Conservation (phyloP, 805 yeast genomes). For the Yamadazyma laniorum region DNA sequence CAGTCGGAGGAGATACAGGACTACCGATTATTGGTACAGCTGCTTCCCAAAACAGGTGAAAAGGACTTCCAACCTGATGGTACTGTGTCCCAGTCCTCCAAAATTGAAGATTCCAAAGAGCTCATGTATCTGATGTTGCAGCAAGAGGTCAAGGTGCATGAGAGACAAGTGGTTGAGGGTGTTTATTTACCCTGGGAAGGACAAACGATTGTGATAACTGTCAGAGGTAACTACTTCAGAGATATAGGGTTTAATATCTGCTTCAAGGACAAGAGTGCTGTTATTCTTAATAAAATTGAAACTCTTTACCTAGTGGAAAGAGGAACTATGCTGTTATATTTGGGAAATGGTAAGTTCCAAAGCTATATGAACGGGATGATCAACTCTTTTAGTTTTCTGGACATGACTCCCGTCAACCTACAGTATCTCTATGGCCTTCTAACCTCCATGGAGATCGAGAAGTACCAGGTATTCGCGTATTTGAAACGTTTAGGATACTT, state of each 20-base stretch:
- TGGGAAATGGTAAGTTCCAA: slow-evolving; percentile 20
- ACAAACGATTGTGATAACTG: slow-evolving; percentile 37
- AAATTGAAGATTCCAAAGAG: slow-evolving; percentile 52
- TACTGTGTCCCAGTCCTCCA: slow-evolving; percentile 48
- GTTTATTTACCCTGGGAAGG: slow-evolving; percentile 38
- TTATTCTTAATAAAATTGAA: slow-evolving; percentile 64
- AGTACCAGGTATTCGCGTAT: slow-evolving; percentile 67
- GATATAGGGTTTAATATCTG: slow-evolving; percentile 62
- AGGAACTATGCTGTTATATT: slow-evolving; percentile 48
- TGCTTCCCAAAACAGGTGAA: slow-evolving; percentile 71
- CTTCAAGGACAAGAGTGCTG: slow-evolving; percentile 18
- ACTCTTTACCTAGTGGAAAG: slow-evolving; percentile 76
- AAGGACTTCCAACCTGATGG: slow-evolving; percentile 88
- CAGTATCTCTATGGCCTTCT: slow-evolving; percentile 56
- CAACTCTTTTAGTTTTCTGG: slow-evolving; percentile 20
- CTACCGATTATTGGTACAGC: slow-evolving; percentile 25
- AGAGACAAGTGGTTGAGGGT: slow-evolving; percentile 52
- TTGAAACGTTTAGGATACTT: slow-evolving; percentile 78
- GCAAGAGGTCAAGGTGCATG: slow-evolving; percentile 38
- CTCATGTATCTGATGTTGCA: slow-evolving; percentile 70
- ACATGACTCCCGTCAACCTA: slow-evolving; percentile 46
- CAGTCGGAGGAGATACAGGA: slow-evolving; percentile 33
- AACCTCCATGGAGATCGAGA: slow-evolving; percentile 17
- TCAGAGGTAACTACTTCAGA: slow-evolving; percentile 71
- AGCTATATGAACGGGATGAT: slow-evolving; percentile 18